Base-by-base conservation (phyloP, 306 rosid genomes). In the Hippophae tibetana region DNA sequence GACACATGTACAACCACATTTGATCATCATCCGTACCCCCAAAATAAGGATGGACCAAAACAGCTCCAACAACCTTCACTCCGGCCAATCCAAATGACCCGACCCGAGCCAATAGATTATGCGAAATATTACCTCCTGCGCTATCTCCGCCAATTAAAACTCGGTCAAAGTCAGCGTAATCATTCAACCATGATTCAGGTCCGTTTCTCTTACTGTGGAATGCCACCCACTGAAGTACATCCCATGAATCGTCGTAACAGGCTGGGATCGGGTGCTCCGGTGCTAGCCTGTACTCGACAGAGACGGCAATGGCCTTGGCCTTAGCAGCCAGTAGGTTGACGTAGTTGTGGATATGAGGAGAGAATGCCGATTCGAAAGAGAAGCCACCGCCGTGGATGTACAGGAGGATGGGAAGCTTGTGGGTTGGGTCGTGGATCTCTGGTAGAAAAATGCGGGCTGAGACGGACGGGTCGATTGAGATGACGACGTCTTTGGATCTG, bases 381-480 rank as follows among this genome's bases (percentile, higher is more conserved):
- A 75, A 75, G 6, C 55, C 63, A 9, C 76, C 80, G 43, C 76
- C 76, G 66, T 75, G 76, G 53, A 75, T 50, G 72, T 70, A 70
- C 12, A 70, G 27, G 1, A 69, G 60, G n/a, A 70, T 7, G 7
- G 75, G 75, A 25, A 75, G 69, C 7, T 75, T 61, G 8, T 18
- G 52, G 31, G 55, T 47, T 26, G 54, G 67, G 58, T 55, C 40
- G 13, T 65, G 9, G 13, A 56, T 6, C 10, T 52, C 60, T 6
- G 80, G 72, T 8, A 65, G 65, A 49, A 56, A 70, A n/a, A 75
- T 41, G 14, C 80, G 80, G 54, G 71, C 66, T 5, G 62, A 65
- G 9, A 75, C 54, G 3, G 53, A 12, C 6, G 70, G 45, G 38
- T 69, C 49, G 10, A 57, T 25, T 40, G 54, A 62, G 31, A 73